These are phyloP conservation scores for Sporisorium sorghi DNA, from an alignment of 1,284 basidiomycete species.

Conservation along the genomic window DNA sequence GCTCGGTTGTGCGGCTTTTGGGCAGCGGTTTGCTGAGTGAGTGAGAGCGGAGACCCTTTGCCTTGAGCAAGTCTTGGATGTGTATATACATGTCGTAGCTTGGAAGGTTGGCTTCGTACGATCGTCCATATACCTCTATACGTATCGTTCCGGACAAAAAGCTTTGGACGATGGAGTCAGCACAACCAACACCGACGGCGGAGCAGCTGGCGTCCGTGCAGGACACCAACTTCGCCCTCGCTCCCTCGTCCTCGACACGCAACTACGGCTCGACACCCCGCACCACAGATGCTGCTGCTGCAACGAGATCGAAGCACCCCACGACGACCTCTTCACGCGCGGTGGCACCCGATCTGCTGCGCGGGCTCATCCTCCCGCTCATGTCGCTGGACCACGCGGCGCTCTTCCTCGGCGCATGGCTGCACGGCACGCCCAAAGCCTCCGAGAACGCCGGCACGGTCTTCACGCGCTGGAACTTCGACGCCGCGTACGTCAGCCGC, in stretches of 20 bases:
- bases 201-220: constrained; percentile 11
- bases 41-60: too few relatives aligned
- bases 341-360: constrained; percentile 55
- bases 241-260: not conserved
- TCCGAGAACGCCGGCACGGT: constrained; percentile 36
- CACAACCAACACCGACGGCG: not conserved
- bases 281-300: not conserved
- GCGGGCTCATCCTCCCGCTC: constrained; percentile 54
- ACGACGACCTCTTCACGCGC: constrained; percentile 28
- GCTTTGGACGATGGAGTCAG: not conserved
- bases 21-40: too few relatives aligned
- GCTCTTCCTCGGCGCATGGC: constrained; percentile 46
- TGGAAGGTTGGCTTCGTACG: too few relatives aligned
- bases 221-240: constrained; percentile 24
- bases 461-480: constrained; percentile 37
- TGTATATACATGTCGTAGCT: too few relatives aligned
- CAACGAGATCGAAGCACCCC: constrained; percentile 13
- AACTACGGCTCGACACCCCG: constrained; percentile 10
- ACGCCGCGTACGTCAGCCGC: constrained; percentile 30
- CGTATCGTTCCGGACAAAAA: not conserved
- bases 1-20: too few relatives aligned
- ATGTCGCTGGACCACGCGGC: constrained; percentile 58
- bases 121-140: not conserved
- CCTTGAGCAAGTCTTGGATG: too few relatives aligned
- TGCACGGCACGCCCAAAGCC: constrained; percentile 47